Conservation (phyloP, 1,284 basidiomycete genomes). For the Marasmius tenuissimus region DNA sequence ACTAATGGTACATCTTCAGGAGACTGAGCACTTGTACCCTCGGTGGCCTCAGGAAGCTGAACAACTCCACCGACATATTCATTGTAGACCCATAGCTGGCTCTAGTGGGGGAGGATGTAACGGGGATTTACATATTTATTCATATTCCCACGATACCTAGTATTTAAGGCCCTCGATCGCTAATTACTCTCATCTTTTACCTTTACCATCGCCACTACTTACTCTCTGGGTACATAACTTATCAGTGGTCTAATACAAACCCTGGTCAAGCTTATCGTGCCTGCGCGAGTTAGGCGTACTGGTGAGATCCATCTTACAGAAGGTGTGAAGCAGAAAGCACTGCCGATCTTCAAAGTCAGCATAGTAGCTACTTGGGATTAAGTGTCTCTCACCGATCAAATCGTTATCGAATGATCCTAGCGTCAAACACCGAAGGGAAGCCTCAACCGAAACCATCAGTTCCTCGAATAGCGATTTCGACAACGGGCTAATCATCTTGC, state of each 20-base stretch:
- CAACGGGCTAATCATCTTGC: too few relatives aligned
- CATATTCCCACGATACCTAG: neutral
- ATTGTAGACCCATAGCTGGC: neutral
- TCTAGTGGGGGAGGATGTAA: neutral
- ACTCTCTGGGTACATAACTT: neutral
- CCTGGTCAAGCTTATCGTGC: neutral
- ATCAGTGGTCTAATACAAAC: neutral
- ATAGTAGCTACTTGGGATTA: too few relatives aligned
- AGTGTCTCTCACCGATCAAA: too few relatives aligned
- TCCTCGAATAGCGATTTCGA: too few relatives aligned
- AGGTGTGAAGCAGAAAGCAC: too few relatives aligned
- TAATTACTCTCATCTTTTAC: neutral
- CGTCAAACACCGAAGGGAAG: too few relatives aligned
- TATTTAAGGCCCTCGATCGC: neutral
- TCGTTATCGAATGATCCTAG: too few relatives aligned
- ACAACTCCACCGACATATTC: too few relatives aligned
- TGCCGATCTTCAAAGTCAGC: too few relatives aligned
- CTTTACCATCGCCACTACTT: neutral
- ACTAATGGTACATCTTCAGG: neutral
- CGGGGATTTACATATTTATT: neutral
- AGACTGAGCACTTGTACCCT: too few relatives aligned
- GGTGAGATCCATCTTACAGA: too few relatives aligned
- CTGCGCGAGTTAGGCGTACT: neutral
- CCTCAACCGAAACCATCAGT: too few relatives aligned
- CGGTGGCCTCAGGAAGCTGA: neutral